A percentile compares a stretch with the other conserved stretches of the same genome.
Evolutionary conservation across 495 filamentous ascomycete species (phyloP).

Genomic region (Penicillium soppii): DNA sequence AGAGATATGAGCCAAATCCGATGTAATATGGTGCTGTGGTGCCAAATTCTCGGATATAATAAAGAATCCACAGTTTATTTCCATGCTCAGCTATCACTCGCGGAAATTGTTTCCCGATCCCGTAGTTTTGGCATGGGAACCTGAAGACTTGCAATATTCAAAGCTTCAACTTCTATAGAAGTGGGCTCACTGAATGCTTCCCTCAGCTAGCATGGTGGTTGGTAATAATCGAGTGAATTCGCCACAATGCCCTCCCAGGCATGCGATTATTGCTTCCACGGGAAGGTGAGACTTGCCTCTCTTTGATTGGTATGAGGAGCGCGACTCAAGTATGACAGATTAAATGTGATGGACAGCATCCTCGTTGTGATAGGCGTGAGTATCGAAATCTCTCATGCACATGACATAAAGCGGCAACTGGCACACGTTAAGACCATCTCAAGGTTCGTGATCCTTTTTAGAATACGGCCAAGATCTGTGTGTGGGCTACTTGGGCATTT

Average conservation of each 20-base stretch:
- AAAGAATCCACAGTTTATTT: too few relatives aligned
- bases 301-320: not conserved
- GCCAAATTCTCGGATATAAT: too few relatives aligned
- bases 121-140: not conserved
- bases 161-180: not conserved
- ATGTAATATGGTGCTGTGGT: not conserved
- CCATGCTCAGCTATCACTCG: not conserved
- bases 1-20: not conserved
- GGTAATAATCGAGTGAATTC: not conserved
- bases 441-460: not conserved
- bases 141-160: not conserved
- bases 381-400: slow-evolving; percentile 1
- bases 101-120: not conserved
- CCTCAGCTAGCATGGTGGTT: too few relatives aligned
- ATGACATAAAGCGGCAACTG: slow-evolving; percentile 1
- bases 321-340: not conserved
- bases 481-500: slow-evolving; percentile 7
- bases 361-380: slow-evolving; percentile 2
- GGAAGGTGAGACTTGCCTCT: not conserved
- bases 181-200: too few relatives aligned
- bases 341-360: slow-evolving; percentile 3
- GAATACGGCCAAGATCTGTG: slow-evolving; percentile 4
- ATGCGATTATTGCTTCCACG: slow-evolving; percentile 3
- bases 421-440: not conserved
- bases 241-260: not conserved